Base-by-base conservation (phyloP, 1,284 basidiomycete genomes). In the Neonothopanus nambi region DNA sequence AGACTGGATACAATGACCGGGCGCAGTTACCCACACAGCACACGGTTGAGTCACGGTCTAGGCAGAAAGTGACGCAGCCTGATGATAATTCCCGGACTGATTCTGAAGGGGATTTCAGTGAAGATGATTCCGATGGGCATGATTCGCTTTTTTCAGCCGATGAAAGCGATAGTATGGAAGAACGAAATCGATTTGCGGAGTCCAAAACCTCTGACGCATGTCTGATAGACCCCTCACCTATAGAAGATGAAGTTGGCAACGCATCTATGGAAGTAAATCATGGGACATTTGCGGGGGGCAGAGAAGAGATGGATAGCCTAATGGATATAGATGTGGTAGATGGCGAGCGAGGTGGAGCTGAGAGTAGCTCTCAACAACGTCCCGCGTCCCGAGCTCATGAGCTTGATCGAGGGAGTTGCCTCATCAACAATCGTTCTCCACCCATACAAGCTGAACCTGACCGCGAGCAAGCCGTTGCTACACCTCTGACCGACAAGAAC, bases 141-240 rank as follows among this genome's bases (percentile, higher is more conserved):
- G 38, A 57, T 51, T 52, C 52, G 8, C 49, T 57, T 21, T 57
- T 57, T 46, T 56, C 55, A 20, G 51, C 3, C n/a, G 35, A 11
- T 20, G 42, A 38, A 24, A 38, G 38, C 33, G 51, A 52, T 28
- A 15, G 36, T 23, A 39, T 24, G 15, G 13, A 42, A 9, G 38
- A 40, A 20, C 26, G 26, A 28, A 5, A 5, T 28, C 21, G 51
- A 18, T 23, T 21, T 37, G 50, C 24, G 12, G 33, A 35, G 18
- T 38, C 53, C 42, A 38, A 23, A 28, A 17, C 5, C 15, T 33
- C 21, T 38, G 6, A 18, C 15, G 11, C 51, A n/a, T 23, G 37
- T 43, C 13, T 17, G 40, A 36, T 28, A 45, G 23, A 6, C 11
- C 8, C 30, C 28, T 24, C n/a, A 20, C 20, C 17, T 18, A 21